Conservation (phyloP, 2,329 filamentous ascomycete genomes). For the Claviceps spartinae region DNA sequence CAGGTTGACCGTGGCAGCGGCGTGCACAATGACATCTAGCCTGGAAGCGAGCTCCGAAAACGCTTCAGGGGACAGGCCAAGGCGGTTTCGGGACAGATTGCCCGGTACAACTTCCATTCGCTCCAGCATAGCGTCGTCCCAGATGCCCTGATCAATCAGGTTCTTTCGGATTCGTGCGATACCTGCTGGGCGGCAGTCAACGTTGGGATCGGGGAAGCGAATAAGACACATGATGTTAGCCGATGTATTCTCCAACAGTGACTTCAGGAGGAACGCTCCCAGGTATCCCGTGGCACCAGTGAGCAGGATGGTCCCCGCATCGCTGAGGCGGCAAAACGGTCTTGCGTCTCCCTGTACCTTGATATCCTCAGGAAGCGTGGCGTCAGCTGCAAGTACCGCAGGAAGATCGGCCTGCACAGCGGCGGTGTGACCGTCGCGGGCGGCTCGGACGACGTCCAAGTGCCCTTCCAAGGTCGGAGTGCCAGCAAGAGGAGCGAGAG, state of each 20-base stretch:
- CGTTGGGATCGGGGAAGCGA: constrained; percentile 53
- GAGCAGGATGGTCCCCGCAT: constrained; percentile 55
- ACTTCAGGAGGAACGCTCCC: constrained; percentile 59
- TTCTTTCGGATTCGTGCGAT: constrained; percentile 63
- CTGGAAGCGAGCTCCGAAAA: constrained; percentile 53
- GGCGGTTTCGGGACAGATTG: constrained; percentile 53
- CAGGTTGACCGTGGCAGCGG: constrained; percentile 65
- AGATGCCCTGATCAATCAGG: constrained; percentile 63
- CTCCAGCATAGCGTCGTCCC: constrained; percentile 65
- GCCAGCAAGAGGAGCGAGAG: constrained; percentile 56
- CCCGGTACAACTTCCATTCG: constrained; percentile 64
- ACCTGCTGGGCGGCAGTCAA: constrained; percentile 50
- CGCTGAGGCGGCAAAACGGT: constrained; percentile 43
- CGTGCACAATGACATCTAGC: constrained; percentile 63
- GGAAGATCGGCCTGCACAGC: constrained; percentile 65
- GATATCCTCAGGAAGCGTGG: constrained; percentile 56
- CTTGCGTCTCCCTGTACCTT: constrained; percentile 37
- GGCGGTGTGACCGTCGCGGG: constrained; percentile 59
- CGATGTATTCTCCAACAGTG: constrained; percentile 52
- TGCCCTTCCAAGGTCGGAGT: constrained; percentile 61
- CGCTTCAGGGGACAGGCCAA: constrained; percentile 51
- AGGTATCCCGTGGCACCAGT: constrained; percentile 68
- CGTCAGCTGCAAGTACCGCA: constrained; percentile 52
- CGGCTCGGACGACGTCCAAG: constrained; percentile 53
- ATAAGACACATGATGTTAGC: constrained; percentile 62